phyloP scores from a whole-genome alignment of 345 rosid genomes.

The Geranium brycei region DNA sequence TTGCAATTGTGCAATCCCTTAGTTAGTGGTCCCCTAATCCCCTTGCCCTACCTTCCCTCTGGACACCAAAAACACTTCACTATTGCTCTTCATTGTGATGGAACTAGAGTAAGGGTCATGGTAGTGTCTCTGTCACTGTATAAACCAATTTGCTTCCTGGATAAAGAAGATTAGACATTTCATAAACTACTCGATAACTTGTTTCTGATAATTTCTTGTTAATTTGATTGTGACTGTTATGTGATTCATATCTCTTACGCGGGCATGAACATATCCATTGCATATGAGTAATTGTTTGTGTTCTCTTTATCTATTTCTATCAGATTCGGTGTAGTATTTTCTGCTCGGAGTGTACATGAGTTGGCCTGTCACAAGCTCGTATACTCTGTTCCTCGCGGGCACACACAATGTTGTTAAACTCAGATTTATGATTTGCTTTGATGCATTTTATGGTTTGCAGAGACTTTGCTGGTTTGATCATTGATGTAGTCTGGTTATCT shows the following conservation, averaged over 20 bases:
- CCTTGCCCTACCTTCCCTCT: no score
- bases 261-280: neutral
- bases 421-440: neutral
- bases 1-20: neutral
- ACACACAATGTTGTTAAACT: constrained; percentile 8
- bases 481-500: no score
- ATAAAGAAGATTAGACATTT: neutral
- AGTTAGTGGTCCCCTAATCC: constrained; percentile 9
- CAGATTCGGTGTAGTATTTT: constrained; percentile 7
- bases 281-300: constrained; percentile 2
- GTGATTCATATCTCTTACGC: no score
- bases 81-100: neutral
- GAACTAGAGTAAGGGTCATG: neutral
- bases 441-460: neutral
- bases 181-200: neutral
- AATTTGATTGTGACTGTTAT: no score
- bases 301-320: constrained; percentile 17
- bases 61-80: neutral
- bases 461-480: no score
- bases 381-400: constrained; percentile 8
- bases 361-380: constrained; percentile 21
- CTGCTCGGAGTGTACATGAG: neutral
- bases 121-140: neutral
- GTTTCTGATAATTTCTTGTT: neutral
- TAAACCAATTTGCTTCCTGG: neutral